Evolutionary conservation across 768 basidiomycete genomes (phyloP), one percentile per base, ranked within the genome.

Genomic region (Amanita rubescens): DNA sequence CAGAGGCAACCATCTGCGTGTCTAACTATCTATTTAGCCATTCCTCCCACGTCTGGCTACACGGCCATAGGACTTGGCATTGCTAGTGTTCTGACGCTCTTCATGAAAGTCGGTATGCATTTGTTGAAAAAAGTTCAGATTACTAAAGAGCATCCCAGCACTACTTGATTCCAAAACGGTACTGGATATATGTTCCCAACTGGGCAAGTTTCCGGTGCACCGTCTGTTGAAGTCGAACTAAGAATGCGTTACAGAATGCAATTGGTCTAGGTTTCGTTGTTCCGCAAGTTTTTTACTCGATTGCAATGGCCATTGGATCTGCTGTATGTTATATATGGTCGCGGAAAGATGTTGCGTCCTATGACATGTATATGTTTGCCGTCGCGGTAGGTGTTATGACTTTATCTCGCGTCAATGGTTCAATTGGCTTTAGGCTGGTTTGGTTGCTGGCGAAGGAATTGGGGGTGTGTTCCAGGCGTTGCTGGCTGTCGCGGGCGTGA

Each of bases 341-440:
- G 47, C 71, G 67, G 64, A 62, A 68, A 11, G 75, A 65, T 62
- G 78, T 76, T 2, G 65, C 53, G 20, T 55, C 64, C 35, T 79
- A 65, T 59, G 81, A 81, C 57, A 75, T 80, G 75, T 80, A 80
- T 64, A 79, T 79, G 73, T 82, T 80, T 59, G 74, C 78, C 27
- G 55, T 79, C 57, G 69, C 79, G 47, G 76, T 76, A 48, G 45
- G 68, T 61, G 4, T n/a, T 9, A 20, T 34, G 4, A n/a, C 17
- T 9, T 15, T n/a, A 14, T 14, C 12, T 22, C 33, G 1, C 42
- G 24, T 27, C 39, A 17, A 20, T 46, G 4, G 22, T 15, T 22
- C 11, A 37, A 9, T 33, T 17, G 42, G 27, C 33, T 11, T 5
- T 41, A 65, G 69, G 72, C 75, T 43, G 80, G 80, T 59, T 65